A percentile compares a stretch with the other conserved stretches of the same genome.
These are phyloP conservation scores for Hygrocybe coccinea DNA, from an alignment of 768 basidiomycete species.

Conservation along the genomic window DNA sequence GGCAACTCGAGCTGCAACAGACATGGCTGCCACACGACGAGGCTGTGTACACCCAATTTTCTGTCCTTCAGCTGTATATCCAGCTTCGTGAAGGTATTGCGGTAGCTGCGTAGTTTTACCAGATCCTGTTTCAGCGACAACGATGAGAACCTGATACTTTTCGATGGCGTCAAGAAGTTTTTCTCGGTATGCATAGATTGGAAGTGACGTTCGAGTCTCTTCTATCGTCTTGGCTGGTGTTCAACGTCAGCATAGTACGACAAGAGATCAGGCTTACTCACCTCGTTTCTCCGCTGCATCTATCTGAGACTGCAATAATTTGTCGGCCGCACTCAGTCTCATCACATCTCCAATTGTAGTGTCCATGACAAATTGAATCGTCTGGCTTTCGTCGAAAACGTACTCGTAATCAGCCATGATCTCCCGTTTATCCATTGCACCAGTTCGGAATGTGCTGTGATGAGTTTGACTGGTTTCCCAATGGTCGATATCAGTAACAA, in stretches of 20 bases:
- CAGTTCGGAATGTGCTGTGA: slow-evolving; percentile 84
- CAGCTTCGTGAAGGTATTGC: slow-evolving; percentile 97
- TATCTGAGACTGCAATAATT: slow-evolving; percentile 78
- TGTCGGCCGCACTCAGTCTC: slow-evolving; percentile 78
- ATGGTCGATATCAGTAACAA: slow-evolving; percentile 94
- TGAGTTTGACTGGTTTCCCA: slow-evolving; percentile 93
- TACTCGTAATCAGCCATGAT: slow-evolving; percentile 88
- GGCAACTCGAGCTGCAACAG: slow-evolving; percentile 96
- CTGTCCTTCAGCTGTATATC: slow-evolving; percentile 80
- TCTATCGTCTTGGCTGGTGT: slow-evolving; percentile 80
- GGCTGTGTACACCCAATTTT: slow-evolving; percentile 98
- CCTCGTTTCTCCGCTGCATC: slow-evolving; percentile 89
- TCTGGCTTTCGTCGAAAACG: slow-evolving; percentile 97
- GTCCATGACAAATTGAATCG: slow-evolving; percentile 93
- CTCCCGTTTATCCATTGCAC: slow-evolving; percentile 85
- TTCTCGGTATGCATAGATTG: slow-evolving; percentile 86
- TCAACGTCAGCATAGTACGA: background rate
- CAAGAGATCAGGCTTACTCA: slow-evolving; percentile 31
- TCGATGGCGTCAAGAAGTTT: slow-evolving; percentile 84
- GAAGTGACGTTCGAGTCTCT: slow-evolving; percentile 87
- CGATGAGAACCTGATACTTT: slow-evolving; percentile 91
- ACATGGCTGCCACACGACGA: slow-evolving; percentile 98
- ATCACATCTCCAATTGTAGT: slow-evolving; percentile 61
- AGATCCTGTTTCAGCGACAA: slow-evolving; percentile 97
- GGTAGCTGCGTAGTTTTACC: slow-evolving; percentile 99